Percentiles rank a stretch among this genome's conserved stretches.
Conservation (phyloP, 2,329 filamentous ascomycete genomes). For the Apiospora sp. region DNA sequence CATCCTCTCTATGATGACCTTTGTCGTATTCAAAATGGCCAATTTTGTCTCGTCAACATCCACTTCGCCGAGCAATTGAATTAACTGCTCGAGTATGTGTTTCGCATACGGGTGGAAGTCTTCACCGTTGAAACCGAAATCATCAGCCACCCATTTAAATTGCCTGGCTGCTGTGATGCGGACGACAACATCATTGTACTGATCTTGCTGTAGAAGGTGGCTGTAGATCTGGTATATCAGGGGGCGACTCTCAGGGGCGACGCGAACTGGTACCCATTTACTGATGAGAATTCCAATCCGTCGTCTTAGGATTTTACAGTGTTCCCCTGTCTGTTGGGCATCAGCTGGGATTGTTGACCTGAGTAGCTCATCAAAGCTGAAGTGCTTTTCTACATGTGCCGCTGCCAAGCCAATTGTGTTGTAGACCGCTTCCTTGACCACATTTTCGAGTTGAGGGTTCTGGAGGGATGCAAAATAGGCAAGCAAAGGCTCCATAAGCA, state of each 20-base stretch:
- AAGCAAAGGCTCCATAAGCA: constrained; percentile 81
- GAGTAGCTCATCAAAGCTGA: constrained; percentile 87
- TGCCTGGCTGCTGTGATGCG: constrained; percentile 89
- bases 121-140: constrained; percentile 80
- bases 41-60: constrained; percentile 89
- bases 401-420: constrained; percentile 90
- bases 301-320: constrained; percentile 84
- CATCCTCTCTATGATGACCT: constrained; percentile 80
- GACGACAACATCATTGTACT: constrained; percentile 87
- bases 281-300: constrained; percentile 89
- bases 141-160: constrained; percentile 80
- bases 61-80: constrained; percentile 80
- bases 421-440: constrained; percentile 93
- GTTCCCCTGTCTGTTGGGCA: constrained; percentile 67
- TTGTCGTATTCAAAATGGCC: constrained; percentile 85
- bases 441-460: constrained; percentile 70
- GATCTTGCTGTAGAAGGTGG: constrained; percentile 77
- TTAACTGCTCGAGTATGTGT: constrained; percentile 74
- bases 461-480: constrained; percentile 83
- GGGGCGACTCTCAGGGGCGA: constrained; percentile 71
- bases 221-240: constrained; percentile 89
- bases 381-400: constrained; percentile 73
- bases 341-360: constrained; percentile 79
- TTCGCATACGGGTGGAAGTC: constrained; percentile 81
- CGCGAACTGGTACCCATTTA: constrained; percentile 85